A percentile compares a stretch with the other conserved stretches of the same genome.
phyloP scores from a whole-genome alignment of 768 basidiomycete genomes.

The Neoboletus brunneissimus region DNA sequence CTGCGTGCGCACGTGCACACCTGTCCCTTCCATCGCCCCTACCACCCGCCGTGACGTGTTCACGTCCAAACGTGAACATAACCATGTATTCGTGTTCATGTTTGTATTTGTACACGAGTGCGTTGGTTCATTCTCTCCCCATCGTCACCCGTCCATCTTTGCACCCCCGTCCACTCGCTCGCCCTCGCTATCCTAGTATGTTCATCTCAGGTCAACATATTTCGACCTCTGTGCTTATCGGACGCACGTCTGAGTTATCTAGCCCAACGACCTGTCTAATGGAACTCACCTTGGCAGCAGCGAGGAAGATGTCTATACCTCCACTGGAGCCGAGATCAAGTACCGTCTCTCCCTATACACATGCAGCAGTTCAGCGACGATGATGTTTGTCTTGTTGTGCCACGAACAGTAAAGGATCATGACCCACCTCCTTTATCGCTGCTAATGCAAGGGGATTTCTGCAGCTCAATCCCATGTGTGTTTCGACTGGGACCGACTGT shows the following conservation, averaged over 20 bases:
- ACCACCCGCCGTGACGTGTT: no score
- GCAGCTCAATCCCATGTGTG: constrained; percentile 52
- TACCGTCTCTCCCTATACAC: constrained; percentile 49
- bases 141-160: no score
- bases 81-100: no score
- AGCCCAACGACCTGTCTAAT: constrained; percentile 51
- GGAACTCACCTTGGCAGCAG: constrained; percentile 48
- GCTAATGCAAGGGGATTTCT: constrained; percentile 52
- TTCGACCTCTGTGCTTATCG: background rate
- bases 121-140: no score
- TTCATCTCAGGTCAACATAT: background rate
- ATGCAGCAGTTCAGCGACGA: background rate
- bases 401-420: background rate
- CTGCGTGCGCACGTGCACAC: no score
- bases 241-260: constrained; percentile 47
- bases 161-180: no score
- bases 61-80: no score
- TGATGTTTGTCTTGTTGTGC: background rate
- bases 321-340: constrained; percentile 58
- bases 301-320: constrained; percentile 54
- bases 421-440: constrained; percentile 42
- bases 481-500: constrained; percentile 38
- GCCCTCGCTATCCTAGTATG: constrained; percentile 46
- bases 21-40: no score
- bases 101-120: no score